These are phyloP conservation scores for Periglandula ipomoeae DNA, from an alignment of 2,329 filamentous ascomycete genomes.

Conservation along the genomic window DNA sequence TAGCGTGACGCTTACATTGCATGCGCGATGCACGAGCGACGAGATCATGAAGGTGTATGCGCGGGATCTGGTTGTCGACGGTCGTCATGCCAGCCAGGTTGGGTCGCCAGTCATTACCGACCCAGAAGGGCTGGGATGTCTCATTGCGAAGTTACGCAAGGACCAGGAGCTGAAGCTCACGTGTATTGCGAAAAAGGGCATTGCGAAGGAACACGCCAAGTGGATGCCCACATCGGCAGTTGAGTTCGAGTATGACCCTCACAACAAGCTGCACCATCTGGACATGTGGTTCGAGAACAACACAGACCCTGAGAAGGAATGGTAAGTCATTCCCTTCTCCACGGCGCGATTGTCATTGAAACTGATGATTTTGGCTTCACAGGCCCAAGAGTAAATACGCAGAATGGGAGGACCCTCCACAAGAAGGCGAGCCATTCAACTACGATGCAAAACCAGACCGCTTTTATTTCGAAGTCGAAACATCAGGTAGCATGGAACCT, in stretches of 20 bases:
- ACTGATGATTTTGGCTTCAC: neutral
- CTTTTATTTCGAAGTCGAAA: conserved; percentile 94
- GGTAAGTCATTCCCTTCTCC: conserved; percentile 43
- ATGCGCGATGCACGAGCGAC: conserved; percentile 77
- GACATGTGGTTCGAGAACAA: conserved; percentile 85
- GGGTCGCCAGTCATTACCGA: conserved; percentile 80
- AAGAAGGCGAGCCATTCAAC: conserved; percentile 81
- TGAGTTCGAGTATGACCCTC: conserved; percentile 95
- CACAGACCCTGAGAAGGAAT: conserved; percentile 69
- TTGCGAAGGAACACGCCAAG: conserved; percentile 97
- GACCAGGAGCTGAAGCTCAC: conserved; percentile 85
- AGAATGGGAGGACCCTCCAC: conserved; percentile 67
- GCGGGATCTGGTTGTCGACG: conserved; percentile 69
- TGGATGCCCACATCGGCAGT: conserved; percentile 91
- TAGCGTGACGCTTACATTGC: conserved; percentile 73
- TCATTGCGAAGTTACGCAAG: conserved; percentile 84
- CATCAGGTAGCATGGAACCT: conserved; percentile 77
- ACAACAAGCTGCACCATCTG: conserved; percentile 88
- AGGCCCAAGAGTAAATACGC: conserved; percentile 79
- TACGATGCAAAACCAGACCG: conserved; percentile 75
- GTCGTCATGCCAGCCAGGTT: conserved; percentile 63
- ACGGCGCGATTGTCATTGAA: neutral
- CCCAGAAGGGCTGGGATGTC: conserved; percentile 66
- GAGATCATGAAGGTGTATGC: conserved; percentile 93
- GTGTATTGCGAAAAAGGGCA: conserved; percentile 95